Evolutionary conservation across 352 stramenopile species (phyloP).

Genomic region (Plasmopara viticola): DNA sequence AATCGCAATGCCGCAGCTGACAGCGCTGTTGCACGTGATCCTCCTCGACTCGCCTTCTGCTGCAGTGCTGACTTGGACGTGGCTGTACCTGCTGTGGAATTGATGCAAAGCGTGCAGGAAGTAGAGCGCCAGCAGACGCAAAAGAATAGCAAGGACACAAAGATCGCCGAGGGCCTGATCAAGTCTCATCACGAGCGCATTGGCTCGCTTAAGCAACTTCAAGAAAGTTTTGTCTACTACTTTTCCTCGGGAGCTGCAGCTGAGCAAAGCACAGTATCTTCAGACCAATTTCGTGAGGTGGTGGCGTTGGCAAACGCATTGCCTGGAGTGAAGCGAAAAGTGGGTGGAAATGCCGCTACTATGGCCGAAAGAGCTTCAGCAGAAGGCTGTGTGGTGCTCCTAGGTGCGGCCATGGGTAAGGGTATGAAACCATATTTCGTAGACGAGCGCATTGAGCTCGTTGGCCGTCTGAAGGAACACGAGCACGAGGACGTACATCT

Average conservation of each 20-base stretch:
- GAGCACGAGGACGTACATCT: constrained; percentile 75
- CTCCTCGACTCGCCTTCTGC: constrained; percentile 66
- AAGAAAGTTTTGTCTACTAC: constrained; percentile 82
- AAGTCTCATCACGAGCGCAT: constrained; percentile 73
- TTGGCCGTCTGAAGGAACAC: constrained; percentile 49
- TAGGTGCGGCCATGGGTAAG: constrained; percentile 70
- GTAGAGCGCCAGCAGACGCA: constrained; percentile 37
- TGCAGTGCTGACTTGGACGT: constrained; percentile 79
- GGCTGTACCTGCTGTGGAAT: constrained; percentile 61
- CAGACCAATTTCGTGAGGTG: constrained; percentile 67
- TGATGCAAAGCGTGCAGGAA: constrained; percentile 55
- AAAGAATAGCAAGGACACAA: constrained; percentile 37
- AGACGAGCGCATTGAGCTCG: constrained; percentile 49
- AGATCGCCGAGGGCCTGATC: constrained; percentile 18
- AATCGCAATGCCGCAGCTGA: constrained; percentile 6
- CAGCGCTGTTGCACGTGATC: constrained; percentile 5
- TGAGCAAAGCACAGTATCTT: constrained; percentile 78
- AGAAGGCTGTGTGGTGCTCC: constrained; percentile 62
- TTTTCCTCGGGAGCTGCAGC: constrained; percentile 71
- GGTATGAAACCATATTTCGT: constrained; percentile 70
- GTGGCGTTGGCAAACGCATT: constrained; percentile 61
- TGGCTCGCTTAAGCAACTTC: constrained; percentile 43
- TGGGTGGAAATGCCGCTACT: constrained; percentile 72
- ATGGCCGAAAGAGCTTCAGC: constrained; percentile 69
- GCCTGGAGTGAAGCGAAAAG: constrained; percentile 48